Evolutionary conservation across 768 basidiomycete species (phyloP), one percentile per base, ranked within the genome.

Genomic region (Calocybe indica): DNA sequence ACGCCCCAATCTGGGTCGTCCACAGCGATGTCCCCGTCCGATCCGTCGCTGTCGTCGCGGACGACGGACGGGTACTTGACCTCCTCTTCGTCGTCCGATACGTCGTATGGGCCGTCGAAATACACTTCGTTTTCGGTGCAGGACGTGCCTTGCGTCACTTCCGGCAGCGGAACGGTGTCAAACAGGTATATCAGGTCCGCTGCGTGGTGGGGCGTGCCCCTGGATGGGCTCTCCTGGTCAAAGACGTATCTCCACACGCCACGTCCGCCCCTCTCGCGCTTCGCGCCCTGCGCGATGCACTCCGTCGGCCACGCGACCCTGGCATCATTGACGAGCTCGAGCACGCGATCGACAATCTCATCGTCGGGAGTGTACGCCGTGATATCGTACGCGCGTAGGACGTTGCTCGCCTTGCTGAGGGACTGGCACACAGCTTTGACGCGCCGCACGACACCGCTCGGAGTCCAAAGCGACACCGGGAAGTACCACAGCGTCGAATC

Each of bases 211-310:
- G 85, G 79, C 13, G 78, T 61, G 10, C 79, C 79, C 40, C 79
- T 72, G 15, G 74, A 68, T 7, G 86, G 83, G 1, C 83, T 78
- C 55, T 87, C 88, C 65, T 90, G 88, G 63, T 90, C 88, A 58
- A 90, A 90, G 12, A 87, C 79, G 55, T 86, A 90, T 48, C 88
- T 74, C 81, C 82, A 90, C 5, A 88, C 85, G n/a, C 76, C 75
- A 36, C 68, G 69, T 1, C 80, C 83, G 10, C 74, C 72, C 2
- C 77, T 69, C 41, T 73, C 76, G 12, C 62, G 67, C 46, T 72
- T 72, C 1, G 78, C 73, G 45, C 71, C 72, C 44, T 74, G 66
- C 3, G 74, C 76, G 33, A 83, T 66, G 51, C 81, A 78, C 22
- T 90, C 82, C 1, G 82, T 84, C 7, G 85, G 85, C 85, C 85